Conservation (phyloP, 768 basidiomycete genomes). For the Macrocybe gigantea region DNA sequence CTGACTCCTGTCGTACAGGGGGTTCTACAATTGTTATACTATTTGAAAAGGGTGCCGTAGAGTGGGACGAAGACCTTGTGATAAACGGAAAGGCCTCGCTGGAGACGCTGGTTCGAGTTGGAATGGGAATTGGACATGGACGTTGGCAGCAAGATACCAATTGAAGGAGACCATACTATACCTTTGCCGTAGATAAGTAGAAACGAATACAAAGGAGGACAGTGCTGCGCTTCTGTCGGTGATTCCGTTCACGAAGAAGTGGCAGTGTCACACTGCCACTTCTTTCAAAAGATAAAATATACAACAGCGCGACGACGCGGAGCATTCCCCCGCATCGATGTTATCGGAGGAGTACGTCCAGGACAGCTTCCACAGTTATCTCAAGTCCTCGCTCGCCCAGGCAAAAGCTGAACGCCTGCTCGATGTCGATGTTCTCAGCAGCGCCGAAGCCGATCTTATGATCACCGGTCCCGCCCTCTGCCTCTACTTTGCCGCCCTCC, state of each 20-base stretch:
- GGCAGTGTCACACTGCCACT: too few relatives aligned
- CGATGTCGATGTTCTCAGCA: conserved; percentile 66
- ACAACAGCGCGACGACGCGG: not conserved
- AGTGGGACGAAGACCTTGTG: conserved; percentile 90
- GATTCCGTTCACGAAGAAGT: too few relatives aligned
- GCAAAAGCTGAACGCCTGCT: conserved; percentile 74
- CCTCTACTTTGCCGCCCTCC: conserved; percentile 78
- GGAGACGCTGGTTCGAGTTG: conserved; percentile 85
- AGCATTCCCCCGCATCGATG: not conserved
- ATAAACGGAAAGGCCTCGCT: conserved; percentile 82
- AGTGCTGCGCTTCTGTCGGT: too few relatives aligned
- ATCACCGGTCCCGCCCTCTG: conserved; percentile 85
- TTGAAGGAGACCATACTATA: too few relatives aligned
- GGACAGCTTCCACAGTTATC: conserved; percentile 77
- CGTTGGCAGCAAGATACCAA: not conserved
- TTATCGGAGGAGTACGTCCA: conserved; percentile 65
- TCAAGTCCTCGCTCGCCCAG: conserved; percentile 71
- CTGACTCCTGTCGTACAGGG: conserved; percentile 34
- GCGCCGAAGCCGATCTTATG: conserved; percentile 82
- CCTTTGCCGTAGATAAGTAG: too few relatives aligned
- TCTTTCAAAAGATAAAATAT: too few relatives aligned
- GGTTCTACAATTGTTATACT: conserved; percentile 90
- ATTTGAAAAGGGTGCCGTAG: conserved; percentile 78
- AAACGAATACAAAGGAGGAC: too few relatives aligned
- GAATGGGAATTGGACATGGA: conserved; percentile 70